Conservation (phyloP, 371 early-diverging fungal species). For the Syncephalastrum monosporum region DNA sequence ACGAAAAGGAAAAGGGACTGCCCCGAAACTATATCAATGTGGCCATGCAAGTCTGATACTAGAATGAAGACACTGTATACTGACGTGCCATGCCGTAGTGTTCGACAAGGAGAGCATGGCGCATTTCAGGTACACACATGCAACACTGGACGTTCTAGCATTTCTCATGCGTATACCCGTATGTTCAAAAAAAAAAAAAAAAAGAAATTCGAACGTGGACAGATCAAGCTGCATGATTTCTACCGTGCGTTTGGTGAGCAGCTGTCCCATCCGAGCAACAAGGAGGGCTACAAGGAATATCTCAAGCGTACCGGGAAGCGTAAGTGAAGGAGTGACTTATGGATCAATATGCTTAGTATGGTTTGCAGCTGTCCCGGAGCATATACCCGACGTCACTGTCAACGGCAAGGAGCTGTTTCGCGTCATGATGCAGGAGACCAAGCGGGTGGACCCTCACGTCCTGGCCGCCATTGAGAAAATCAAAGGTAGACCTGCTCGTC, state of each 20-base stretch:
- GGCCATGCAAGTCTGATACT: constrained; percentile 55
- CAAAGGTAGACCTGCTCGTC: constrained; percentile 22
- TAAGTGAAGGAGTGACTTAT: constrained; percentile 9
- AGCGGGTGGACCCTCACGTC: constrained; percentile 49
- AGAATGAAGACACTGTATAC: too few relatives aligned
- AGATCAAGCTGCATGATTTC: constrained; percentile 62
- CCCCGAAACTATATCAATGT: constrained; percentile 83
- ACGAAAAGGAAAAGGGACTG: constrained; percentile 63
- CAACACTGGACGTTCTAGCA: background rate
- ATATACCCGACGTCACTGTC: constrained; percentile 44
- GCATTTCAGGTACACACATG: constrained; percentile 63
- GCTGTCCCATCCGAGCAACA: constrained; percentile 57
- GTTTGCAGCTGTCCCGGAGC: constrained; percentile 24
- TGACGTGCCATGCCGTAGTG: constrained; percentile 25
- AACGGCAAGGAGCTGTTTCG: constrained; percentile 68
- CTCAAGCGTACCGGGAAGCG: constrained; percentile 47
- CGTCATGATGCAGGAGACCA: constrained; percentile 71
- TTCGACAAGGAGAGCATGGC: constrained; percentile 54
- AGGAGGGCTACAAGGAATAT: constrained; percentile 54
- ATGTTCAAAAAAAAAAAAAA: constrained; percentile 1
- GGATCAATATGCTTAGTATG: background rate
- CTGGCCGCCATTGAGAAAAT: constrained; percentile 59
- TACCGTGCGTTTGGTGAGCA: constrained; percentile 64
- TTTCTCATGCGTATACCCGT: constrained; percentile 7
- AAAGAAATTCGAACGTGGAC: constrained; percentile 75